Evolutionary conservation across 805 yeast species (phyloP).

Genomic region (Candida saitoana): DNA sequence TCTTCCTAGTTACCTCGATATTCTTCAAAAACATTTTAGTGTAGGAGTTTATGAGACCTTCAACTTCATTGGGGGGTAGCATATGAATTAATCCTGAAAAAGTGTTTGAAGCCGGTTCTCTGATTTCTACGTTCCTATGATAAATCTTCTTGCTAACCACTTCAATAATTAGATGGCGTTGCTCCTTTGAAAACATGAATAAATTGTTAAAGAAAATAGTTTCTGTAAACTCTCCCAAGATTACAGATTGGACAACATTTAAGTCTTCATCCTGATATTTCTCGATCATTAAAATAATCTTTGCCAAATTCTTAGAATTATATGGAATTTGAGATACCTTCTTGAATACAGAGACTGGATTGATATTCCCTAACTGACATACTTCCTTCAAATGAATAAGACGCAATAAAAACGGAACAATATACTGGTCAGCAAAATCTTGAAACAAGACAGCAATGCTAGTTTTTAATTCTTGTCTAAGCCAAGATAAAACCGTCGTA

Average conservation of each 20-base stretch:
- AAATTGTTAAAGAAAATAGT: conserved; percentile 67
- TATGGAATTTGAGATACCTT: conserved; percentile 43
- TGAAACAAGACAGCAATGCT: conserved; percentile 51
- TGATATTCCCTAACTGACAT: conserved; percentile 62
- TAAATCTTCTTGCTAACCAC: conserved; percentile 52
- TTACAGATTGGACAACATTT: conserved; percentile 49
- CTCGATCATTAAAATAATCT: conserved; percentile 38
- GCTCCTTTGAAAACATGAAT: conserved; percentile 45
- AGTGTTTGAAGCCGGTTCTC: conserved; percentile 68
- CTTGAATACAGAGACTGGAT: conserved; percentile 46
- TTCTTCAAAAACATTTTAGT: conserved; percentile 26
- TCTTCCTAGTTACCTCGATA: conserved; percentile 39
- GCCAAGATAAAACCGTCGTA: conserved; percentile 61
- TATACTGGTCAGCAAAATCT: conserved; percentile 43
- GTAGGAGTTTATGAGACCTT: conserved; percentile 36
- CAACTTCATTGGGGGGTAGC: conserved; percentile 46
- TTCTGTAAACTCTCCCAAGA: conserved; percentile 67
- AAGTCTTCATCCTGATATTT: conserved; percentile 25
- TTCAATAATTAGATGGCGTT: conserved; percentile 47
- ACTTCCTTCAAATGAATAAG: conserved; percentile 72
- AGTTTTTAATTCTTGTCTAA: conserved; percentile 50
- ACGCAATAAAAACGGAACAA: conserved; percentile 67
- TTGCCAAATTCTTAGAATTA: conserved; percentile 16
- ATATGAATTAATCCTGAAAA: conserved; percentile 78
- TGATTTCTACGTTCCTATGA: conserved; percentile 65